Base-by-base conservation (phyloP, 768 basidiomycete genomes). In the Amanita muscaria region DNA sequence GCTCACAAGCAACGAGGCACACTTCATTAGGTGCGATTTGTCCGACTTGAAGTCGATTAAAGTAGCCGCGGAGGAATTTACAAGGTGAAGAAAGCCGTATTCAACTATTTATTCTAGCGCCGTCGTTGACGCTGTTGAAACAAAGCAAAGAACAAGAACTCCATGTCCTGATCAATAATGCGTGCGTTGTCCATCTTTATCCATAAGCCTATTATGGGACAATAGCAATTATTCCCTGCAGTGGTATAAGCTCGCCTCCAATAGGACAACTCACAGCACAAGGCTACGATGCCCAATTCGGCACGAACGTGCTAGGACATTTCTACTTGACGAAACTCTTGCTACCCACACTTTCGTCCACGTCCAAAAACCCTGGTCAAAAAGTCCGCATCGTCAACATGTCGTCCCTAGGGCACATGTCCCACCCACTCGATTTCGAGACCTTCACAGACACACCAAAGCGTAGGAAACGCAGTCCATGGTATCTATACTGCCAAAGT, bases 231-330 rank as follows among this genome's bases (percentile, higher is more conserved):
- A 14, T 44, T 34, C 19, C 15, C 31, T n/a, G 7, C 42, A 74
- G 73, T 9, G 75, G 73, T 12, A 64, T 74, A 15, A 71, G 74
- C 69, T 42, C 53, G 5, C 59, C 70, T 29, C 69, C 76, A 0
- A 53, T 68, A 2, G 67, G 68, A 0, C 37, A 58, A 23, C 30
- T 74, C 8, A 76, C 77, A 1, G 55, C 54, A 2, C 64, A 79
- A 35, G 76, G 76, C n/a, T 77, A 77, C 51, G 79, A 81, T 51
- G 59, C 73, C 7, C 71, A 74, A 51, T 74, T 77, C 39, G 76
- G 77, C 4, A 73, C 70, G 3, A 78, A 79, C 44, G 71, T 70
- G 3, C 65, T 76, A 11, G 74, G 82, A 2, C 83, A 77, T 53
- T 79, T 71, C 53, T 69, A 75, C 52, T 67, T 85, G 46, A 82